phyloP scores from a whole-genome alignment of 176 grass and related monocot species.

The Paspalum vaginatum region DNA sequence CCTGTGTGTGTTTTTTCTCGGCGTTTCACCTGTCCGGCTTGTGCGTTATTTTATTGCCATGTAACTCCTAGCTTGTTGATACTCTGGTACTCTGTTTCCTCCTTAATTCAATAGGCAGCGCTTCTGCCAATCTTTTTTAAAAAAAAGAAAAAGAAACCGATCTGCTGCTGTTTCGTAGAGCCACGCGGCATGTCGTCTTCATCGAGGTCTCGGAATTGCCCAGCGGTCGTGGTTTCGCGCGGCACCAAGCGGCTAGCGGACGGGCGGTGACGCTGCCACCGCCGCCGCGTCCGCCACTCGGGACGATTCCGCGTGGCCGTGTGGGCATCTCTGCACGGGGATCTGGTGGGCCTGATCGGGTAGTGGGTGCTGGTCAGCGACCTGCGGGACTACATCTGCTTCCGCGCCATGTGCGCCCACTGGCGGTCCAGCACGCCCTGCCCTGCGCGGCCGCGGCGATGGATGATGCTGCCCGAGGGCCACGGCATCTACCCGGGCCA shows the following conservation, averaged over 20 bases:
- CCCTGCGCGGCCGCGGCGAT: background rate
- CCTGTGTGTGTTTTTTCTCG: too few species aligned
- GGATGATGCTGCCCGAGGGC: conserved; percentile 3
- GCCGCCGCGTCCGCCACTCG: background rate
- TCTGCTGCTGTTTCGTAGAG: too few species aligned
- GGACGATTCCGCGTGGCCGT: background rate
- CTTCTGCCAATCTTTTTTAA: too few species aligned
- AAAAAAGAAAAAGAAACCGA: too few species aligned
- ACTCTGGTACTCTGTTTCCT: too few species aligned
- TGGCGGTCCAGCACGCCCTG: background rate
- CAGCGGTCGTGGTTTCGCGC: too few species aligned
- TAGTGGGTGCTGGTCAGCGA: background rate
- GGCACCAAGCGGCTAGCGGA: background rate
- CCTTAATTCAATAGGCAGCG: too few species aligned
- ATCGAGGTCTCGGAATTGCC: too few species aligned
- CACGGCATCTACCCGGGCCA: background rate
- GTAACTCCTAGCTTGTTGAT: too few species aligned
- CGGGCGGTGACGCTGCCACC: background rate
- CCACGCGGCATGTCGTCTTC: too few species aligned
- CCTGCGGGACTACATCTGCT: background rate
- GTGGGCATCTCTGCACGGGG: background rate
- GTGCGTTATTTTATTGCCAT: too few species aligned
- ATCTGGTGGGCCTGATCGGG: background rate
- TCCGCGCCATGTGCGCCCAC: background rate
- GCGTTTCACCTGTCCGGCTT: too few species aligned